These are phyloP conservation scores for Achaetomiella virescens DNA, from an alignment of 495 filamentous ascomycete genomes.

Conservation along the genomic window DNA sequence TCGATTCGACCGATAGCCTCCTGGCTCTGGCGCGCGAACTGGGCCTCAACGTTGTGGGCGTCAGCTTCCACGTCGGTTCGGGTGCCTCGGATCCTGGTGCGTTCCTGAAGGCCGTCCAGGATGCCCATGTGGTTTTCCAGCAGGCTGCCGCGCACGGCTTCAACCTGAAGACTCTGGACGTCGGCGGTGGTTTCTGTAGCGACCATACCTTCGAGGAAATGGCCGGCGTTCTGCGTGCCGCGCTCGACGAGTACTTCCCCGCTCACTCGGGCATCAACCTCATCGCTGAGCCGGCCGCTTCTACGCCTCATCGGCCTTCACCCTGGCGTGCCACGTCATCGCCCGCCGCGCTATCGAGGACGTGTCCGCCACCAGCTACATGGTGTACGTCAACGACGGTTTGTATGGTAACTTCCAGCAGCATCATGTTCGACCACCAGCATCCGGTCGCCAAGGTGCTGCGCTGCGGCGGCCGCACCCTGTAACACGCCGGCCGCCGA, in stretches of 20 bases:
- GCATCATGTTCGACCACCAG: slow-evolving; percentile 99
- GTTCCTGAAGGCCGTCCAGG: slow-evolving; percentile 82
- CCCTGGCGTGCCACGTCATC: slow-evolving; percentile 87
- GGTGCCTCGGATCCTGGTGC: slow-evolving; percentile 85
- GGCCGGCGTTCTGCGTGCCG: slow-evolving; percentile 69
- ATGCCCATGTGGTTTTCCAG: slow-evolving; percentile 85
- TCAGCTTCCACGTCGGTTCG: slow-evolving; percentile 97
- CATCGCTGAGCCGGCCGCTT: slow-evolving; percentile 94
- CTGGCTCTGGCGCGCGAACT: slow-evolving; percentile 76
- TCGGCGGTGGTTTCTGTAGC: slow-evolving; percentile 85
- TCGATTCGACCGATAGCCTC: slow-evolving; percentile 71
- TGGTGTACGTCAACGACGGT: slow-evolving; percentile 95
- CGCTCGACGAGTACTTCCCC: slow-evolving; percentile 83
- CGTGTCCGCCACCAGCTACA: slow-evolving; percentile 58
- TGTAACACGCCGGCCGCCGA: slow-evolving; percentile 39
- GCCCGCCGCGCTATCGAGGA: slow-evolving; percentile 78
- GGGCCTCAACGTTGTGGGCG: slow-evolving; percentile 92
- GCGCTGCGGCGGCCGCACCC: slow-evolving; percentile 49
- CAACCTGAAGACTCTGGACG: slow-evolving; percentile 79
- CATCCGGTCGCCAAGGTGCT: slow-evolving; percentile 78
- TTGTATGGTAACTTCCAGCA: slow-evolving; percentile 97
- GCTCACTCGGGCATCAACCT: slow-evolving; percentile 62
- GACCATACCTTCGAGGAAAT: slow-evolving; percentile 82
- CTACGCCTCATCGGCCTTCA: slow-evolving; percentile 90
- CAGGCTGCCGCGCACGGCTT: slow-evolving; percentile 74